Evolutionary conservation across 1,139 yeast genomes (phyloP).

Genomic region (Geotrichum citri-aurantii): DNA sequence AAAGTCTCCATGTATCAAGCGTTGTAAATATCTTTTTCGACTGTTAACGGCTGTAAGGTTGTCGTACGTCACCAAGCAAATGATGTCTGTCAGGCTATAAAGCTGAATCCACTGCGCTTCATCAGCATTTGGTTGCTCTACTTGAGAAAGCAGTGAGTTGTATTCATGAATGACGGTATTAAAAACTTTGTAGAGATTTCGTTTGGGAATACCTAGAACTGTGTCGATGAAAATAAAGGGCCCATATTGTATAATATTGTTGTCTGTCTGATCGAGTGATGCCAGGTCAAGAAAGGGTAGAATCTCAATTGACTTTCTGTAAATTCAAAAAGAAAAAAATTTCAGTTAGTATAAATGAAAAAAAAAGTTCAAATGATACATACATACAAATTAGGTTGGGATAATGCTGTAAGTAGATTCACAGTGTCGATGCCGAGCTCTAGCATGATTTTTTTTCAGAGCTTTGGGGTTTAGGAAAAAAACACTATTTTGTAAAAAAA

Average conservation of each 20-base stretch:
- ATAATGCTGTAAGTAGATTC: constrained; percentile 1
- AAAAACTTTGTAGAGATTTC: constrained; percentile 21
- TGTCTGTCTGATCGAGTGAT: neutral
- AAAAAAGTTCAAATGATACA: neutral
- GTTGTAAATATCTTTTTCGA: constrained; percentile 27
- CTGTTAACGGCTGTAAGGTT: constrained; percentile 33
- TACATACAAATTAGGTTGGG: constrained; percentile 4
- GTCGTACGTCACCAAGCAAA: constrained; percentile 34
- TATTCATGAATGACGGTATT: constrained; percentile 1
- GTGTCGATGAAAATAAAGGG: constrained; percentile 13
- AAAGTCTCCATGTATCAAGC: neutral
- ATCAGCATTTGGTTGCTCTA: neutral
- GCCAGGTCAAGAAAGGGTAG: neutral
- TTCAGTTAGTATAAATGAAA: neutral
- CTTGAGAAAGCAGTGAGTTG: neutral
- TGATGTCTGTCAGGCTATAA: constrained; percentile 11
- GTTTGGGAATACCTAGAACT: constrained; percentile 30
- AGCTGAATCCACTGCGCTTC: neutral
- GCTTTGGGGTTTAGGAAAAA: neutral
- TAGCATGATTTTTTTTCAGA: neutral
- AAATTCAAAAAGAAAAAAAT: neutral
- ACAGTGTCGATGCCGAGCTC: neutral
- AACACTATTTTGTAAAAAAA: neutral
- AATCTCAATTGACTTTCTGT: neutral
- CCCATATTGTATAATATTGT: constrained; percentile 4